Evolutionary conservation across 2,329 filamentous ascomycete species (phyloP), one percentile per base, ranked within the genome.

Genomic region (Fusarium begoniae): DNA sequence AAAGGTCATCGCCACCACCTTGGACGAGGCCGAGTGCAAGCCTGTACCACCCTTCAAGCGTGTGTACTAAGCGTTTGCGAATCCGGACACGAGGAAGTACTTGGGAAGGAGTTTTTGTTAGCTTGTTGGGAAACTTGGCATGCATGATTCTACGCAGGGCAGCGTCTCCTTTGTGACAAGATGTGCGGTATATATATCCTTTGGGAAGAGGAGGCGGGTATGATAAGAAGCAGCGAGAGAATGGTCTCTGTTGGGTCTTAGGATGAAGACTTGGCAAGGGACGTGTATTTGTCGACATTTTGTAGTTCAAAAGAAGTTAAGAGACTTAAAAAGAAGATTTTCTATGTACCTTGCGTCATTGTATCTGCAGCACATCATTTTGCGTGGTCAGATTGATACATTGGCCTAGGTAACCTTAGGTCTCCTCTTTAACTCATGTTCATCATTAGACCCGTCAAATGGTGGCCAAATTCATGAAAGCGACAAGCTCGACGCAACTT

Each of bases 11-110:
- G 89, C 88, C 77, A 91, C 90, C 72, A 98, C 96, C 32, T 87
- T 99, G 77, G 96, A 98, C 80, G 95, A 97, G 90, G 91, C 89
- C 79, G 96, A 99, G 90, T 98, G 96, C 91, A 95, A 96, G 89
- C 87, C 94, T 75, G 94, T 99, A 69, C 95, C 96, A 78, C 96
- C 96, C 51, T 98, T 98, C 90, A 98, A 98, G 91, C 90, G 93
- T 88, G 92, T 93, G 80, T 95, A 96, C 86, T 96, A 94, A 85
- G 65, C 58, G 64, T 63, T 60, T 60, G 40, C 50, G 53, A 56
- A 58, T 22, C 24, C 48, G 56, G 50, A 38, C 51, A 54, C 51
- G 56, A 65, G 69, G 66, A 58, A 51, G 56, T 59, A 57, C 43
- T 64, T 55, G 47, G 68, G 66, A 58, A 60, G 75, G 70, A 72